A percentile compares a stretch with the other conserved stretches of the same genome.
phyloP scores from a whole-genome alignment of 768 basidiomycete species.

The Cystobasidiopsis lactophilus region DNA sequence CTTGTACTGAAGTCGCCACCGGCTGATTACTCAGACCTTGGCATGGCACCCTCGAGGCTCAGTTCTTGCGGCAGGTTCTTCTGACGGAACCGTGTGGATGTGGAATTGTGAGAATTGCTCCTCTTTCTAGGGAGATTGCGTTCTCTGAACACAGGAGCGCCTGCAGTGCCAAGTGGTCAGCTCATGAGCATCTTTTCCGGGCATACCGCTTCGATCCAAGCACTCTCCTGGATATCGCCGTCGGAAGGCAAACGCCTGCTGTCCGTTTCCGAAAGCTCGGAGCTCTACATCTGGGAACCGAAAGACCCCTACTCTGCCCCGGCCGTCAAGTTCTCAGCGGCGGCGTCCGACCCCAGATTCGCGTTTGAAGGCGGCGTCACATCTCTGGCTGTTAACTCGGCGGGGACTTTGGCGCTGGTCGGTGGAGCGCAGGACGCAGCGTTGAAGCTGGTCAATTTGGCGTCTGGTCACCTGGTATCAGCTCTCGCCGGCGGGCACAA shows the following conservation, averaged over 20 bases:
- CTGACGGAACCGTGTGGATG: constrained; percentile 84
- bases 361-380: constrained; percentile 57
- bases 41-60: constrained; percentile 92
- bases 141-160: too few relatives aligned
- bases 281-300: constrained; percentile 77
- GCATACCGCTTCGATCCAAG: constrained; percentile 55
- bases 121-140: constrained; percentile 4
- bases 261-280: constrained; percentile 62
- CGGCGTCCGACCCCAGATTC: constrained; percentile 45
- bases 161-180: constrained; percentile 87
- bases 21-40: constrained; percentile 35
- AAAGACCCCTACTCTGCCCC: constrained; percentile 31
- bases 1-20: background rate
- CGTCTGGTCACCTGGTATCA: constrained; percentile 59
- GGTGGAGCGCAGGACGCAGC: constrained; percentile 57
- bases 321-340: too few relatives aligned
- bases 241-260: constrained; percentile 81
- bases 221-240: constrained; percentile 56
- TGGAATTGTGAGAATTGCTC: constrained; percentile 60
- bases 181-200: constrained; percentile 93
- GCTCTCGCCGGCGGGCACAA: constrained; percentile 54
- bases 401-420: constrained; percentile 73
- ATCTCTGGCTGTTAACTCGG: constrained; percentile 57
- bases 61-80: constrained; percentile 71
- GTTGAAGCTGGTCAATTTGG: constrained; percentile 67